These are phyloP conservation scores for Piromyces sp. DNA, from an alignment of 192 early-diverging fungal genomes.

Conservation along the genomic window DNA sequence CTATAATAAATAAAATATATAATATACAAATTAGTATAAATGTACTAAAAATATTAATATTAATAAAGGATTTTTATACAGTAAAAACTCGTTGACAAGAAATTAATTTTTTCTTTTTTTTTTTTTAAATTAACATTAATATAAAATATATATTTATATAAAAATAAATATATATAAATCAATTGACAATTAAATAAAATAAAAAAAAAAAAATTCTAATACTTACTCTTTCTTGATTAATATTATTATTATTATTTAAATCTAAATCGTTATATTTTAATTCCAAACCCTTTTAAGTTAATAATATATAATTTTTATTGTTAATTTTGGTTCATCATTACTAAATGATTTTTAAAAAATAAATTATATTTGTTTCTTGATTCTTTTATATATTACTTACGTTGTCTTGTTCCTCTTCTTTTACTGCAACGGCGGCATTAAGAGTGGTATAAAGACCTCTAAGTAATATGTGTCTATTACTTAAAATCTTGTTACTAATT, in stretches of 20 bases:
- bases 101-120: too few species aligned
- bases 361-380: too few species aligned
- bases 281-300: background rate
- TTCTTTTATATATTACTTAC: background rate
- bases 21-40: too few species aligned
- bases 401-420: background rate
- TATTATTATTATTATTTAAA: background rate
- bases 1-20: conserved; percentile 4
- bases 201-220: background rate
- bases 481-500: background rate
- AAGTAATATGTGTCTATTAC: background rate
- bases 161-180: too few species aligned
- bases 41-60: too few species aligned
- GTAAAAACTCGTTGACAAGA: too few species aligned
- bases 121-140: too few species aligned
- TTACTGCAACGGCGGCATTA: background rate
- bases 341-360: too few species aligned
- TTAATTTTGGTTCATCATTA: background rate
- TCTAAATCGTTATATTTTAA: background rate
- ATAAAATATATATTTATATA: too few species aligned
- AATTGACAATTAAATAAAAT: too few species aligned
- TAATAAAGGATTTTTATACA: too few species aligned
- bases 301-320: background rate
- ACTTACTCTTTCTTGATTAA: background rate
- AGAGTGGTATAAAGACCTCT: background rate